Evolutionary conservation across 495 filamentous ascomycete genomes (phyloP).

Genomic region (Astrothelium macrocarpum): DNA sequence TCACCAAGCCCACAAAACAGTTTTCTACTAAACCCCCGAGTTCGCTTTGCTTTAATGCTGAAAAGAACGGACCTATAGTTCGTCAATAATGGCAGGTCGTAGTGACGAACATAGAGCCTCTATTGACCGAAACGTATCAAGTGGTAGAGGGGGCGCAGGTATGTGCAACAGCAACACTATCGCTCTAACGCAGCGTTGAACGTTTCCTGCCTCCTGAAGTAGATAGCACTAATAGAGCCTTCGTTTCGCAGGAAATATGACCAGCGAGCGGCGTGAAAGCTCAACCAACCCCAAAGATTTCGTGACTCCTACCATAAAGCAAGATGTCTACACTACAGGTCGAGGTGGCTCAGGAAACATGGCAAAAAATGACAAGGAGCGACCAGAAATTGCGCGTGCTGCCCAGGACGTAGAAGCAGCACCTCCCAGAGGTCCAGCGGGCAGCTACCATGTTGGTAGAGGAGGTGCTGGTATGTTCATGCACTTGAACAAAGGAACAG

Average conservation of each 20-base stretch:
- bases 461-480: slow-evolving; percentile 31
- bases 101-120: background rate
- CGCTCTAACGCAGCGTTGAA: background rate
- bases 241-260: slow-evolving; percentile 58
- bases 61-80: background rate
- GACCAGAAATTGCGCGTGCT: slow-evolving; percentile 55
- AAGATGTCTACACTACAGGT: slow-evolving; percentile 71
- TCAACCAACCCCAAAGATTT: slow-evolving; percentile 49
- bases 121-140: slow-evolving; percentile 30
- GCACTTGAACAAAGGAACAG: slow-evolving; percentile 3
- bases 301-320: slow-evolving; percentile 74
- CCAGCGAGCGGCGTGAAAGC: slow-evolving; percentile 41
- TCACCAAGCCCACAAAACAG: background rate
- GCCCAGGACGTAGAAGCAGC: slow-evolving; percentile 68
- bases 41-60: background rate
- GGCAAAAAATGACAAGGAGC: slow-evolving; percentile 28
- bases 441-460: slow-evolving; percentile 34
- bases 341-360: slow-evolving; percentile 47
- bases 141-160: slow-evolving; percentile 51
- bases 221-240: slow-evolving; percentile 10
- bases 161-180: background rate
- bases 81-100: background rate
- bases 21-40: too few relatives aligned
- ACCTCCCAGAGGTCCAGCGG: slow-evolving; percentile 29
- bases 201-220: background rate